phyloP scores from a whole-genome alignment of 2,329 filamentous ascomycete species.

The Fonsecaea nubica region DNA sequence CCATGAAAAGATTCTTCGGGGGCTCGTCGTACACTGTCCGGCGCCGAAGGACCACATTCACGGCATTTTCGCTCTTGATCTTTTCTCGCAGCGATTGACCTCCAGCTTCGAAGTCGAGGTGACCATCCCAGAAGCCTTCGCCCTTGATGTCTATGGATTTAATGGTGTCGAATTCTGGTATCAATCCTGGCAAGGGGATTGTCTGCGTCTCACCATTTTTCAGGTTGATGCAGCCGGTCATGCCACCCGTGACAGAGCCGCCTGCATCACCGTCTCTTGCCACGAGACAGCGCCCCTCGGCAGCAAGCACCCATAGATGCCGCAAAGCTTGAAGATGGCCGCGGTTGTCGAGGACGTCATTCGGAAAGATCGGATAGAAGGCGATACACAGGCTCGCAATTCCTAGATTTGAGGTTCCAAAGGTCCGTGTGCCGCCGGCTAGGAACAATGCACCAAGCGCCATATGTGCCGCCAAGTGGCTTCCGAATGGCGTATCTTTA shows the following conservation, averaged over 20 bases:
- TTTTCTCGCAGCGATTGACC: slow-evolving; percentile 12
- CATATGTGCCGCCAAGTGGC: slow-evolving; percentile 89
- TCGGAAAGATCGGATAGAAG: slow-evolving; percentile 93
- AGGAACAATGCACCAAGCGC: slow-evolving; percentile 90
- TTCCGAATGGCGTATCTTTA: slow-evolving; percentile 84
- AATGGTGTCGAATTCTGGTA: slow-evolving; percentile 54
- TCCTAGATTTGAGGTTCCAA: slow-evolving; percentile 85
- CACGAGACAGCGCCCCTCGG: slow-evolving; percentile 86
- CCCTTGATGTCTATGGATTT: slow-evolving; percentile 48
- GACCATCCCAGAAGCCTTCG: slow-evolving; percentile 79
- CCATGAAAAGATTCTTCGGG: slow-evolving; percentile 65
- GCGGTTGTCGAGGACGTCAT: slow-evolving; percentile 87
- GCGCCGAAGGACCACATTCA: slow-evolving; percentile 76
- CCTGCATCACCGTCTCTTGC: slow-evolving; percentile 85
- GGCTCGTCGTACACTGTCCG: slow-evolving; percentile 69
- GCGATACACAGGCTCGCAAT: slow-evolving; percentile 85
- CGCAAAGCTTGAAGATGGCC: slow-evolving; percentile 95
- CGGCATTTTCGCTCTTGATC: slow-evolving; percentile 49
- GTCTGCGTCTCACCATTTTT: slow-evolving; percentile 48
- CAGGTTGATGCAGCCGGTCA: slow-evolving; percentile 66
- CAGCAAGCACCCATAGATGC: slow-evolving; percentile 95
- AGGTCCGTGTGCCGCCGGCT: slow-evolving; percentile 89
- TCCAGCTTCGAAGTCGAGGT: slow-evolving; percentile 70
- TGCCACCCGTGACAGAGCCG: slow-evolving; percentile 75
- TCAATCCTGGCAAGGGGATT: slow-evolving; percentile 62